Evolutionary conservation across 257 asterid genomes (phyloP).

Genomic region (Solanum paucissectum): DNA sequence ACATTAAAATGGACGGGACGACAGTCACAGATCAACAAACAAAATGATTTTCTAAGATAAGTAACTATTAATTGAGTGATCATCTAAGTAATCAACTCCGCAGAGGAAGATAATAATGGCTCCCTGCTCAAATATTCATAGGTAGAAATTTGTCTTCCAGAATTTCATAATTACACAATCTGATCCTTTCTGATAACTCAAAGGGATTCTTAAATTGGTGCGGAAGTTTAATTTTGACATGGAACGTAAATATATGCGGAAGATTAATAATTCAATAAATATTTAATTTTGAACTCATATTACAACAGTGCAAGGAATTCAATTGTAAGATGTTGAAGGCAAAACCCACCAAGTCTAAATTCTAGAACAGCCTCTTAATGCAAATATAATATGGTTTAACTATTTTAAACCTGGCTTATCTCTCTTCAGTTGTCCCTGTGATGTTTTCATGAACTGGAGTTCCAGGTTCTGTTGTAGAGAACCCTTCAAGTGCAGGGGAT

Average conservation of each 20-base stretch:
- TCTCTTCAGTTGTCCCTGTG: not conserved
- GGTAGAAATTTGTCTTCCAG: not conserved
- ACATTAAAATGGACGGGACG: too few species aligned
- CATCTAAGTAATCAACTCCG: too few species aligned
- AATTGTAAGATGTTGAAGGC: not conserved
- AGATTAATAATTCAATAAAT: not conserved
- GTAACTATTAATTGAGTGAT: too few species aligned
- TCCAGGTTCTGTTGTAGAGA: slow-evolving; percentile 17
- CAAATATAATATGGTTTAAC: not conserved
- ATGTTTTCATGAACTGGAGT: slow-evolving; percentile 12
- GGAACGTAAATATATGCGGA: not conserved
- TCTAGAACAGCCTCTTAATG: not conserved
- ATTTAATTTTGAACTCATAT: not conserved
- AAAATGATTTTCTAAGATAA: too few species aligned
- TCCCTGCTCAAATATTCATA: not conserved
- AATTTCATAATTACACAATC: not conserved
- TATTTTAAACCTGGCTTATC: not conserved
- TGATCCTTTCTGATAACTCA: not conserved
- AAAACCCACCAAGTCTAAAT: not conserved
- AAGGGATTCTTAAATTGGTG: too few species aligned
- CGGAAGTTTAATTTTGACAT: not conserved
- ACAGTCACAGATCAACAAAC: too few species aligned
- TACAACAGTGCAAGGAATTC: not conserved
- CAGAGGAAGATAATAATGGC: not conserved
- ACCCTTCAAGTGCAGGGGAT: slow-evolving; percentile 12